These are phyloP conservation scores for Umbelopsis sp. DNA, from an alignment of 371 early-diverging fungal species.

Conservation along the genomic window DNA sequence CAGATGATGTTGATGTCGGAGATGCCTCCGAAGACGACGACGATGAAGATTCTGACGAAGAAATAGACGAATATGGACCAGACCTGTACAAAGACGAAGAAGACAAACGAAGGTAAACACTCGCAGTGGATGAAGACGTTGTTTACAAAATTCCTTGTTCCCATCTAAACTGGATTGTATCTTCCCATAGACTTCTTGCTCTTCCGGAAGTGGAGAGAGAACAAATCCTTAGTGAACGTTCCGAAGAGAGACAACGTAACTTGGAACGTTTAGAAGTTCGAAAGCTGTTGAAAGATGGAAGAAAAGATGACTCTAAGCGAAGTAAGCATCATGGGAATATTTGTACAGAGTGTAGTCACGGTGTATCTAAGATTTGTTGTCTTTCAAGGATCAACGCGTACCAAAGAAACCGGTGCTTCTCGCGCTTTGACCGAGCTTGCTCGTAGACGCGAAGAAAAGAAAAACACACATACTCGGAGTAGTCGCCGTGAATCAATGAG, in stretches of 20 bases:
- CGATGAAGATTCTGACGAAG: conserved; percentile 59
- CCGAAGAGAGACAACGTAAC: conserved; percentile 64
- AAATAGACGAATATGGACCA: conserved; percentile 63
- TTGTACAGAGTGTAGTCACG: no score
- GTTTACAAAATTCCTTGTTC: not conserved
- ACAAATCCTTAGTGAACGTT: conserved; percentile 75
- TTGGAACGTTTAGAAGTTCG: conserved; percentile 63
- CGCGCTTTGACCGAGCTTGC: conserved; percentile 59
- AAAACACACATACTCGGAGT: conserved; percentile 36
- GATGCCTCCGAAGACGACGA: conserved; percentile 52
- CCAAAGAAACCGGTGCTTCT: conserved; percentile 54
- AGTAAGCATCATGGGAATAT: conserved; percentile 35
- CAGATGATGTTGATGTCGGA: conserved; percentile 36
- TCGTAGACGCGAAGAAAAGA: conserved; percentile 58
- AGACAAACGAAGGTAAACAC: conserved; percentile 60
- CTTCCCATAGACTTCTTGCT: conserved; percentile 50
- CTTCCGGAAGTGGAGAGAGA: conserved; percentile 80
- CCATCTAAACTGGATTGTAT: not conserved
- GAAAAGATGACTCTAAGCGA: conserved; percentile 59
- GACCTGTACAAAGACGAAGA: conserved; percentile 79
- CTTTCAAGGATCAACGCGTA: conserved; percentile 57
- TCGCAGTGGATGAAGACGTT: not conserved
- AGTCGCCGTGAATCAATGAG: conserved; percentile 38
- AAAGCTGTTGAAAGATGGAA: conserved; percentile 57
- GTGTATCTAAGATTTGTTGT: not conserved